Evolutionary conservation across 2,329 filamentous ascomycete genomes (phyloP).

Genomic region (Fusarium humuli): DNA sequence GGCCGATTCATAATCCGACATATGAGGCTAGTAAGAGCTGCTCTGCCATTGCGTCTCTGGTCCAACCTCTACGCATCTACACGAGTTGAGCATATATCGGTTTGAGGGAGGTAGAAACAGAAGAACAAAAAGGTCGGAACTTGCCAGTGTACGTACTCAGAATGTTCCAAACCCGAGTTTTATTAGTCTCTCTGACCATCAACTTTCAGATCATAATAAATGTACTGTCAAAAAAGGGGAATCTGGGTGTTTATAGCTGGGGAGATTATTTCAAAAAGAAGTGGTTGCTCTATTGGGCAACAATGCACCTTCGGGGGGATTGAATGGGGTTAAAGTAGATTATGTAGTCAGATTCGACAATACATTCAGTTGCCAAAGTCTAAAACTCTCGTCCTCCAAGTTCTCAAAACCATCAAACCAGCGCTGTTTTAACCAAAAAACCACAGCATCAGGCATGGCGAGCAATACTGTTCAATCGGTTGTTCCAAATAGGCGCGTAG

Average conservation of each 20-base stretch:
- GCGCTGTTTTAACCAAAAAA: background rate
- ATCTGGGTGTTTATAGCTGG: background rate
- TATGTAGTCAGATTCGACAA: background rate
- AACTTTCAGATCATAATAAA: background rate
- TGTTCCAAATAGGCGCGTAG: background rate
- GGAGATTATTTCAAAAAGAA: constrained; percentile 6
- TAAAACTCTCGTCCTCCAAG: background rate
- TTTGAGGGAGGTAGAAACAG: background rate
- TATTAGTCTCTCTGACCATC: background rate
- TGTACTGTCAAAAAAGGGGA: too few relatives aligned
- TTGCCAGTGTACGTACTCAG: background rate
- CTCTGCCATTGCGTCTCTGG: background rate
- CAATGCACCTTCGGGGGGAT: background rate
- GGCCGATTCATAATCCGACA: background rate
- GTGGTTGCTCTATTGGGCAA: background rate
- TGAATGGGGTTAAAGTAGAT: background rate
- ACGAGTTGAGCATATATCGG: background rate
- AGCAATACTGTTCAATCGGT: background rate
- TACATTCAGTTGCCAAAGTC: background rate
- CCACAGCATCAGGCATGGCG: too few relatives aligned
- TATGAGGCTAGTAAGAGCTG: background rate
- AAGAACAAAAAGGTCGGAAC: background rate
- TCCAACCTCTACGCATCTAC: background rate
- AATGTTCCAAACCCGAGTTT: too few relatives aligned
- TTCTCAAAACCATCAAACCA: too few relatives aligned